Conservation (phyloP, 345 rosid species). For the Mallotus nudiflorus region DNA sequence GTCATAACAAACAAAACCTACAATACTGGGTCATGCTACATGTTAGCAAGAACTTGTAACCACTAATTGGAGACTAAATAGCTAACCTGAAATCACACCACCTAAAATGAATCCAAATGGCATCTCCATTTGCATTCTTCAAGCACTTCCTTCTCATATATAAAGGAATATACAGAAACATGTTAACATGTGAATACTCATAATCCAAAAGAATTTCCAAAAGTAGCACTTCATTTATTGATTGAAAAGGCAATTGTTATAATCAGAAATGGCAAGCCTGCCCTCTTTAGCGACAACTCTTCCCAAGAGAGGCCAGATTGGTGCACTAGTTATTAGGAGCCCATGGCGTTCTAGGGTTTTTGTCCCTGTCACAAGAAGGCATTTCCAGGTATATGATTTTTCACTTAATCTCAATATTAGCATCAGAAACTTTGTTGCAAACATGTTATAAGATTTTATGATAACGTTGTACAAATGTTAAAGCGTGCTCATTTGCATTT, state of each 20-base stretch:
- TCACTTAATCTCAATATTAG: no score
- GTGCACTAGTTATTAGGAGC: constrained; percentile 2
- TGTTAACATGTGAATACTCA: no score
- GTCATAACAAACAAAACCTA: constrained; percentile 12
- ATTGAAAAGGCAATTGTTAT: no score
- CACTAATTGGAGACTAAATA: constrained; percentile 3
- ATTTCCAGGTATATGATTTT: constrained; percentile 20
- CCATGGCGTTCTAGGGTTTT: constrained; percentile 25
- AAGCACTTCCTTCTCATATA: constrained; percentile 4
- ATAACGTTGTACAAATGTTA: background rate
- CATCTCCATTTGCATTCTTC: background rate
- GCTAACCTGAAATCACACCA: background rate
- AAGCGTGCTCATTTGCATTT: no score
- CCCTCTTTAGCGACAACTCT: constrained; percentile 7
- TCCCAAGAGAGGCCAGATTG: constrained; percentile 13
- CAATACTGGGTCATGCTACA: constrained; percentile 16
- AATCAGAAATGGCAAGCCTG: constrained; percentile 30
- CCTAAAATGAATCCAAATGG: constrained; percentile 1
- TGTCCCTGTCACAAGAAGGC: constrained; percentile 17
- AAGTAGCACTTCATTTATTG: no score
- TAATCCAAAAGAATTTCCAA: no score
- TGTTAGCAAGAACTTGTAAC: background rate
- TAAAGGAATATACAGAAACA: background rate
- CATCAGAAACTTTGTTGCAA: no score
- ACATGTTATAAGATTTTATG: no score